Base-by-base conservation (phyloP, 495 filamentous ascomycete species). In the Penicillium steckii region DNA sequence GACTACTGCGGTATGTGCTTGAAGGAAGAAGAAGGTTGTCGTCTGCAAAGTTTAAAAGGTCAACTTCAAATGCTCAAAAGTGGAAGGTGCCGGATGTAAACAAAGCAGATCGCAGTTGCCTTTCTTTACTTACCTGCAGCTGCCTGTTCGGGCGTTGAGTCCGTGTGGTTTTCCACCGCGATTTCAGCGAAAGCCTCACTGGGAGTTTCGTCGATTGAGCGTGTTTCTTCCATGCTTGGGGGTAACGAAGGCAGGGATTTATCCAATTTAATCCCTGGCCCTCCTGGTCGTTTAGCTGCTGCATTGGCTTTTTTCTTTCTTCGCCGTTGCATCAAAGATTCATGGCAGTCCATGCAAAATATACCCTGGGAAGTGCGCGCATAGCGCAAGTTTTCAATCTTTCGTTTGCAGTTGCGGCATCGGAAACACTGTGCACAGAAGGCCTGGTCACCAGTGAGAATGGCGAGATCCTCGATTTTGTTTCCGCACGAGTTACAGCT, bases 271-370 rank as follows among this genome's bases (percentile, higher is more conserved):
- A 88, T 81, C 77, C 40, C 78, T 61, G 48, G 85, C 8, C 69
- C 58, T 3, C 79, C 73, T 50, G 81, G 75, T 61, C 85, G 25
- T 86, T 48, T 66, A 53, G 37, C 80, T 73, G 56, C 83, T 72
- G 53, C 61, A 24, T 79, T 74, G 3, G 79, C 82, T 69, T 88
- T 86, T 64, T 92, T 93, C 72, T 99, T 99, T 49, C 91, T 82
- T 58, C 95, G 81, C 50, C 95, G 79, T 41, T 94, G 91, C 95
- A 99, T 99, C 25, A 99, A 71, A n/a, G 90, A 91, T 65, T 99
- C 95, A 65, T 99, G 95, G 65, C 95, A 99, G 64, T 87, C 91
- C 95, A 99, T 99, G 77, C 95, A 99, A 67, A 99, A 97, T 45
- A 97, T 99, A 30, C 95, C 95, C 67, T 97, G 94, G 9, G 95